These are phyloP conservation scores for Boletus vermiculosoides DNA, from an alignment of 768 basidiomycete species.

Conservation along the genomic window DNA sequence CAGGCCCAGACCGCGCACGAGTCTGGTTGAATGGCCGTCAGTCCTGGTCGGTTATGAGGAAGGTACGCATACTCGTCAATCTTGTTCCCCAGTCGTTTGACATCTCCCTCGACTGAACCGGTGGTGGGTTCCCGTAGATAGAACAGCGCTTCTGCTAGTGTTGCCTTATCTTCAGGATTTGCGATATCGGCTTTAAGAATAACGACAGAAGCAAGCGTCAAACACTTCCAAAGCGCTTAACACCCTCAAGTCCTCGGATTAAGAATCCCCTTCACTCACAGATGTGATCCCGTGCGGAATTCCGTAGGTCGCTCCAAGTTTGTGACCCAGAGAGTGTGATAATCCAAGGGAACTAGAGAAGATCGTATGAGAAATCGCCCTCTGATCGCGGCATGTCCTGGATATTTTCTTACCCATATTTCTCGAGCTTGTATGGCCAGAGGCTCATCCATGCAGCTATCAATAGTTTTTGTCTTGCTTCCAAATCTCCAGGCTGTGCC, in stretches of 20 bases:
- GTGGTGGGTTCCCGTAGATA: conserved; percentile 61
- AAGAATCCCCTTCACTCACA: conserved; percentile 38
- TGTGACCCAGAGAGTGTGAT: conserved; percentile 74
- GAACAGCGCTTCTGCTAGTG: conserved; percentile 54
- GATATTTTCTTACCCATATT: conserved; percentile 44
- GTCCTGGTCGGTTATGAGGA: background rate
- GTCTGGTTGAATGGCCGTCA: conserved; percentile 37
- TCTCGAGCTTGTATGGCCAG: conserved; percentile 62
- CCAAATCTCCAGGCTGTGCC: conserved; percentile 53
- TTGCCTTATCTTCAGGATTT: conserved; percentile 60
- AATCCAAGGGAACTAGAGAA: conserved; percentile 58
- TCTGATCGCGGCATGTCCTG: background rate
- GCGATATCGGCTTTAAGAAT: conserved; percentile 55
- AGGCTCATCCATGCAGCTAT: conserved; percentile 80
- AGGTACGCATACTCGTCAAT: conserved; percentile 50
- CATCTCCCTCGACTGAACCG: conserved; percentile 63
- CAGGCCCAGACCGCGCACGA: conserved; percentile 59
- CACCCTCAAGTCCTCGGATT: conserved; percentile 4
- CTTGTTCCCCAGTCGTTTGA: conserved; percentile 48
- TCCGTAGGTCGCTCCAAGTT: conserved; percentile 65
- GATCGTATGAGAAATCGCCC: background rate
- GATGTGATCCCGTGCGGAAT: conserved; percentile 86
- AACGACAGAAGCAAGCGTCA: conserved; percentile 68
- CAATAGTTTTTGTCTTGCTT: conserved; percentile 65
- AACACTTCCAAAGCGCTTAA: conserved; percentile 45